A percentile compares a stretch with the other conserved stretches of the same genome.
Evolutionary conservation across 2,329 filamentous ascomycete genomes (phyloP).

Genomic region (Catunica adiposa): DNA sequence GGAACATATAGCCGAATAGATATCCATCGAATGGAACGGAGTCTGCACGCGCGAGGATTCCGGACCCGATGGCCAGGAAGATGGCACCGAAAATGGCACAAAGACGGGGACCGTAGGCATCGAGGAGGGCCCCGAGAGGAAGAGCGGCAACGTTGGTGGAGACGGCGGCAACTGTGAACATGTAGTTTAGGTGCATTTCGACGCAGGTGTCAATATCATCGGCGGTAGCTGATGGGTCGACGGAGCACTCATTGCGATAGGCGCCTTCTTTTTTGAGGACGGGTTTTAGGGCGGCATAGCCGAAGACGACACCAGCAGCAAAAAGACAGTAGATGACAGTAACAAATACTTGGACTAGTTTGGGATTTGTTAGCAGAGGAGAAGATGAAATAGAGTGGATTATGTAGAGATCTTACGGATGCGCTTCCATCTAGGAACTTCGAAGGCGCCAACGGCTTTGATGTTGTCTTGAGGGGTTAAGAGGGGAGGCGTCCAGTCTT

Average conservation of each 20-base stretch:
- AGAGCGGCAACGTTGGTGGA: slow-evolving; percentile 76
- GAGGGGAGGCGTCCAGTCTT: slow-evolving; percentile 29
- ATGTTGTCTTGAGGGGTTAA: slow-evolving; percentile 25
- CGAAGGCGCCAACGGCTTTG: slow-evolving; percentile 35
- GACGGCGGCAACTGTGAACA: slow-evolving; percentile 84
- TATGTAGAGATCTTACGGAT: slow-evolving; percentile 25
- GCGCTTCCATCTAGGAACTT: slow-evolving; percentile 38
- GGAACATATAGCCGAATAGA: slow-evolving; percentile 55
- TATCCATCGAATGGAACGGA: slow-evolving; percentile 56
- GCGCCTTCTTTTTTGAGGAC: slow-evolving; percentile 58
- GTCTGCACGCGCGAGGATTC: slow-evolving; percentile 53
- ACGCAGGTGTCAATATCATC: slow-evolving; percentile 27
- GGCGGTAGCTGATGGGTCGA: slow-evolving; percentile 15
- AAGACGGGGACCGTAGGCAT: slow-evolving; percentile 62
- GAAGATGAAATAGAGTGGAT: background rate
- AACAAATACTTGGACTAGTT: slow-evolving; percentile 24
- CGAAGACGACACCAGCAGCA: slow-evolving; percentile 56
- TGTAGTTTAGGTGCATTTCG: slow-evolving; percentile 60
- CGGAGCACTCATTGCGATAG: slow-evolving; percentile 46
- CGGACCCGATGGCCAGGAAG: slow-evolving; percentile 51
- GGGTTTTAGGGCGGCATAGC: slow-evolving; percentile 72
- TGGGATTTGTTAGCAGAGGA: too few relatives aligned
- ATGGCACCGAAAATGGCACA: slow-evolving; percentile 56
- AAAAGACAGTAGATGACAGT: slow-evolving; percentile 26
- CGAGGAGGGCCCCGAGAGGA: slow-evolving; percentile 70